Conservation (phyloP, 805 yeast genomes). For the Starmera amethionina region DNA sequence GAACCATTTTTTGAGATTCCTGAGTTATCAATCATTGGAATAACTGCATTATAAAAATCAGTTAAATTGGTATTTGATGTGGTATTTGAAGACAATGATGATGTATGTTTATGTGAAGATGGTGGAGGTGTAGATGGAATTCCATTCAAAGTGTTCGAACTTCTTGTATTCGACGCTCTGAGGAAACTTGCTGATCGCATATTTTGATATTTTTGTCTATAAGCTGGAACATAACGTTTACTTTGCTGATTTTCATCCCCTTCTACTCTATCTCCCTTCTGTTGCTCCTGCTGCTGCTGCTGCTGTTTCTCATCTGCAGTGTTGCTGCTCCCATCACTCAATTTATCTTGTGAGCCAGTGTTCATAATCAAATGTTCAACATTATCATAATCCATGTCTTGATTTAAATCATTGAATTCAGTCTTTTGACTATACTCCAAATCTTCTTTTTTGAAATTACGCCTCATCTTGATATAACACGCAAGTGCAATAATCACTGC, state of each 20-base stretch:
- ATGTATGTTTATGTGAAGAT: slow-evolving; percentile 5
- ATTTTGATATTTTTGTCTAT: slow-evolving; percentile 23
- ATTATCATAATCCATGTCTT: slow-evolving; percentile 23
- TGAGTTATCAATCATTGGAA: slow-evolving; percentile 17
- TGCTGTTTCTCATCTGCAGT: neutral
- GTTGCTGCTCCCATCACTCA: slow-evolving; percentile 1
- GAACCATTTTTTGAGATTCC: slow-evolving; percentile 14
- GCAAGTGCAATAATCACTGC: slow-evolving; percentile 24
- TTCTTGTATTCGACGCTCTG: slow-evolving; percentile 12
- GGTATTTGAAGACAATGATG: slow-evolving; percentile 14
- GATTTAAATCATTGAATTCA: slow-evolving; percentile 26
- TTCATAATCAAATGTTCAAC: slow-evolving; percentile 15
- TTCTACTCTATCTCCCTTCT: neutral
- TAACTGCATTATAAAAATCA: slow-evolving; percentile 15
- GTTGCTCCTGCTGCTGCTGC: slow-evolving; percentile 2
- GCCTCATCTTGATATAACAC: slow-evolving; percentile 29
- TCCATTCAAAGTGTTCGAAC: slow-evolving; percentile 12
- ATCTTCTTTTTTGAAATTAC: slow-evolving; percentile 28
- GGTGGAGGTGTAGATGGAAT: slow-evolving; percentile 11
- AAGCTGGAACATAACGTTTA: slow-evolving; percentile 26
- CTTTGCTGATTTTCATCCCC: slow-evolving; percentile 1
- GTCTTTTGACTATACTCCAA: slow-evolving; percentile 19
- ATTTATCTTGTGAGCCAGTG: neutral
- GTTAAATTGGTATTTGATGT: slow-evolving; percentile 17
- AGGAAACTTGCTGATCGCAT: slow-evolving; percentile 9